Base-by-base conservation (phyloP, 2,329 filamentous ascomycete genomes). In the Westerdykella ornata region DNA sequence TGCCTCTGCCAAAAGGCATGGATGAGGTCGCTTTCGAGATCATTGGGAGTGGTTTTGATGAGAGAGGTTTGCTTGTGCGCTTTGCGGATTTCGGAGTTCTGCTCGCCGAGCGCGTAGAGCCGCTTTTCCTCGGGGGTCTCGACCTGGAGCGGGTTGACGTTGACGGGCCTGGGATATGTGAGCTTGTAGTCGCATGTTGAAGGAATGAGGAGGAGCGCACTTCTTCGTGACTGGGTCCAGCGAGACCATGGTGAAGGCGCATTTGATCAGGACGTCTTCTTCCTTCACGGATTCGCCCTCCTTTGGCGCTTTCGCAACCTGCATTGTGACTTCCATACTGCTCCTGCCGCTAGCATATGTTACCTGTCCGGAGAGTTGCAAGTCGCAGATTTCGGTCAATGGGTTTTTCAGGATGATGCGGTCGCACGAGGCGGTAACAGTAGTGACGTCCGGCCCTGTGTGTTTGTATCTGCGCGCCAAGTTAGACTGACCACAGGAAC, bases 171-270 rank as follows among this genome's bases (percentile, higher is more conserved):
- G 38, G n/a, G 14, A 14, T 44, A 38, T 26, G 37, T 48, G 33
- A 49, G 35, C 16, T 18, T 31, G 15, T 13, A 33, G 9, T 11
- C 8, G 12, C 1, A 4, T 29, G n/a, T 15, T 11, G 8, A 13
- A 9, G 8, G 8, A 9, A 14, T 32, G 5, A 8, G 29, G 45
- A 16, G 43, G 39, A 22, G 1, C 42, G 5, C 59, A 76, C 68
- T 76, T 82, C 63, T 81, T 84, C 1, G 82, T 86, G 3, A 56
- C 67, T 1, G 82, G 81, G 52, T 87, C 78, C 9, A 87, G 68
- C 1, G 82, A 84, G 0, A 87, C 84, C 84, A 88, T 87, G 1
- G 83, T 87, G 56, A 86, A 86, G 5, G 81, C 77, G 62, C 82
- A 85, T n/a, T 79, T 82, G 62, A 85, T 75, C 41, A 85, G 62